These are phyloP conservation scores for Flaveria trinervia DNA, from an alignment of 129 eudicot species.

Conservation along the genomic window DNA sequence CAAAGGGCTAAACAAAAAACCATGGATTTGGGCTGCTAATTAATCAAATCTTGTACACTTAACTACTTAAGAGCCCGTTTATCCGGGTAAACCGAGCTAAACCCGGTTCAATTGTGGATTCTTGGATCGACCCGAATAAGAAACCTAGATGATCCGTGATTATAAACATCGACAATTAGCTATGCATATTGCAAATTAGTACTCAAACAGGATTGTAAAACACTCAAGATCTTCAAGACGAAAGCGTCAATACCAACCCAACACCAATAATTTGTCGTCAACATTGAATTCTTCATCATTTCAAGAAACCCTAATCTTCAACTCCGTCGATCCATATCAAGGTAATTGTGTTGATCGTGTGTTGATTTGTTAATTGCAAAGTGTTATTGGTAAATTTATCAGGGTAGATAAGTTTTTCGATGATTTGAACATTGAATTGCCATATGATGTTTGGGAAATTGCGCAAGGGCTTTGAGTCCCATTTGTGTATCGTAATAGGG, in stretches of 20 bases:
- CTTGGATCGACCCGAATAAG: neutral
- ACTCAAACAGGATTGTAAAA: neutral
- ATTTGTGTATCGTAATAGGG: conserved; percentile 44
- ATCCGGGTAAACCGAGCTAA: neutral
- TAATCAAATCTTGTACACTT: too few relatives aligned
- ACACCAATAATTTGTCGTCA: neutral
- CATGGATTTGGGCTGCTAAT: too few relatives aligned
- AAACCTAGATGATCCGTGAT: conserved; percentile 6
- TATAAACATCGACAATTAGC: neutral
- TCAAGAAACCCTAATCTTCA: conserved; percentile 13
- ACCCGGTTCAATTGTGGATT: neutral
- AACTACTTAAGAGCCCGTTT: too few relatives aligned
- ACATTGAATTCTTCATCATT: neutral
- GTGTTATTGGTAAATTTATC: neutral
- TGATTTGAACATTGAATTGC: conserved; percentile 32
- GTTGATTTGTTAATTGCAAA: neutral
- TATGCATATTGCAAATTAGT: neutral
- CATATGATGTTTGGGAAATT: conserved; percentile 79
- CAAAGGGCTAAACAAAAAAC: too few relatives aligned
- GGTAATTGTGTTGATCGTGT: conserved; percentile 19
- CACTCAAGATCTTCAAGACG: conserved; percentile 14
- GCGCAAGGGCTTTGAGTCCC: conserved; percentile 94
- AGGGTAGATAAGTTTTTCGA: neutral
- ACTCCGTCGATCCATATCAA: conserved; percentile 6
- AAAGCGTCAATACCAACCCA: neutral